Conservation (phyloP, 192 early-diverging fungal genomes). For the Coemansia sp. region DNA sequence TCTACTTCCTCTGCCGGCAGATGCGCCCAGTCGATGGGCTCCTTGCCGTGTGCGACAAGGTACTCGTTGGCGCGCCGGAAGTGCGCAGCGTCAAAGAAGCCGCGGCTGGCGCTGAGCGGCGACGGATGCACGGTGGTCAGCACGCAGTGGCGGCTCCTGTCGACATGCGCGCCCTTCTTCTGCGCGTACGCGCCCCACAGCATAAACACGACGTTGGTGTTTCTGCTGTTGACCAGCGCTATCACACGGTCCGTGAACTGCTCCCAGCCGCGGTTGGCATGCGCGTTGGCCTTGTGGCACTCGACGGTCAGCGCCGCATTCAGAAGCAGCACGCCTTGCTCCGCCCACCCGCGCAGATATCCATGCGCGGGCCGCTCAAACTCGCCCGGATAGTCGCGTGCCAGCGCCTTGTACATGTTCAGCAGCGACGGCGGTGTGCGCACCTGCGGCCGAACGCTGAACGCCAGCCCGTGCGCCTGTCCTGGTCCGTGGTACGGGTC, state of each 20-base stretch:
- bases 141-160: slow-evolving; percentile 80
- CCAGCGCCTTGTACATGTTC: slow-evolving; percentile 88
- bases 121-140: slow-evolving; percentile 87
- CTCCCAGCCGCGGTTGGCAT: slow-evolving; percentile 83
- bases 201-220: slow-evolving; percentile 80
- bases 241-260: slow-evolving; percentile 85
- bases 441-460: slow-evolving; percentile 83
- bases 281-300: slow-evolving; percentile 74
- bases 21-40: slow-evolving; percentile 36
- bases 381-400: slow-evolving; percentile 62
- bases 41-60: slow-evolving; percentile 47
- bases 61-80: slow-evolving; percentile 90
- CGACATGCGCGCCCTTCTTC: slow-evolving; percentile 75
- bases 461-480: slow-evolving; percentile 91
- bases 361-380: slow-evolving; percentile 78
- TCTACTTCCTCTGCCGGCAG: slow-evolving; percentile 20
- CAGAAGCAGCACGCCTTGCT: slow-evolving; percentile 86
- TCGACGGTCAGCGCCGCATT: slow-evolving; percentile 89
- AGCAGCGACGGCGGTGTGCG: slow-evolving; percentile 78
- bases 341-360: slow-evolving; percentile 75
- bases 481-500: slow-evolving; percentile 71
- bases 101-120: slow-evolving; percentile 81
- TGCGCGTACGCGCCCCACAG: slow-evolving; percentile 91
- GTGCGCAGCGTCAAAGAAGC: slow-evolving; percentile 84
- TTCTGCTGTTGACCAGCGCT: slow-evolving; percentile 63